Evolutionary conservation across 768 basidiomycete species (phyloP).

Genomic region (Glaciozyma antarctica): DNA sequence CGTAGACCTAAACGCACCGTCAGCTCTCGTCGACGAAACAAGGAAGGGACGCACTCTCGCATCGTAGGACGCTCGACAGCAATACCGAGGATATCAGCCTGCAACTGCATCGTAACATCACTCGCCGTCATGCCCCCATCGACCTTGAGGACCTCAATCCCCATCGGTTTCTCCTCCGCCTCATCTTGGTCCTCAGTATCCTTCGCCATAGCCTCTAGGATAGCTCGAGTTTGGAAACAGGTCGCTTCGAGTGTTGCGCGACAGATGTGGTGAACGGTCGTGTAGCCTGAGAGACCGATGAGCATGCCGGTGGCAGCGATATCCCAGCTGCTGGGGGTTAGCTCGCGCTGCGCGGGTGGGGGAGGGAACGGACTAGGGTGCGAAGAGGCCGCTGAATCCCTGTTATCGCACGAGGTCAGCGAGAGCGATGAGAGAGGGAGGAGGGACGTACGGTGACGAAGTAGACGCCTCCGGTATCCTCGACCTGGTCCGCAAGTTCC

Average conservation of each 20-base stretch:
- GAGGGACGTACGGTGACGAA: conserved; percentile 51
- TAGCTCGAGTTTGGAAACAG: conserved; percentile 88
- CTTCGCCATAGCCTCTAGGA: conserved; percentile 87
- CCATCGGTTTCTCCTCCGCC: conserved; percentile 37
- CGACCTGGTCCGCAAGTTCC: conserved; percentile 62
- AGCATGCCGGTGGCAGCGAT: conserved; percentile 64
- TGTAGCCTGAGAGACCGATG: conserved; percentile 80
- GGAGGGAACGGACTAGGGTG: conserved; percentile 52
- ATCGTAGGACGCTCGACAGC: conserved; percentile 61
- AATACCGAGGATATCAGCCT: conserved; percentile 86
- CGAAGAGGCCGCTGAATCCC: conserved; percentile 83
- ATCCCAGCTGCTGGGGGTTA: not conserved
- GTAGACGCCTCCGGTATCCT: conserved; percentile 77
- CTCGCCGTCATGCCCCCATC: conserved; percentile 99
- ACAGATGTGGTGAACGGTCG: conserved; percentile 71
- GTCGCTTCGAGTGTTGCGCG: conserved; percentile 93
- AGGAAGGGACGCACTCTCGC: not conserved
- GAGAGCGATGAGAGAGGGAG: too few relatives aligned
- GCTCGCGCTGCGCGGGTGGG: not conserved
- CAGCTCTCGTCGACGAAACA: not conserved
- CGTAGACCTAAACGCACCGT: conserved; percentile 49
- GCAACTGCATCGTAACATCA: conserved; percentile 72
- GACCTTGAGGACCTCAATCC: conserved; percentile 78
- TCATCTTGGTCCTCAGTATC: conserved; percentile 48
- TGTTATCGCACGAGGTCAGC: conserved; percentile 1